Evolutionary conservation across 2,329 filamentous ascomycete species (phyloP).

Genomic region (Penicillium sp.): DNA sequence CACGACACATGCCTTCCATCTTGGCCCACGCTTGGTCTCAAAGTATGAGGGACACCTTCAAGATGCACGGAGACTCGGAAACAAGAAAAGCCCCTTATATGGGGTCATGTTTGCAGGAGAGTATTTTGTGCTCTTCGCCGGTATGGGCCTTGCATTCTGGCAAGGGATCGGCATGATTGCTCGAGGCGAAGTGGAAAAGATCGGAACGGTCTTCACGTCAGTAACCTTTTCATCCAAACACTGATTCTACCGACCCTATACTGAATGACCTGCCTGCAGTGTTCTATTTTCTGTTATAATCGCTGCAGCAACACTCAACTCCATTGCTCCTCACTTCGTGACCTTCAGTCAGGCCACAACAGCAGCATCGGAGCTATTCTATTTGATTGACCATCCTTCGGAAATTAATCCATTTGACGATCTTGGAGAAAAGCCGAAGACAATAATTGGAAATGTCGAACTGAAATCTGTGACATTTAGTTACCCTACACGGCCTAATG

Average conservation of each 20-base stretch:
- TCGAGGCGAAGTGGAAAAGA: constrained; percentile 30
- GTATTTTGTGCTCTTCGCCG: constrained; percentile 19
- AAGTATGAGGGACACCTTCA: constrained; percentile 26
- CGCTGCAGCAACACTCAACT: constrained; percentile 38
- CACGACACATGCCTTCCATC: constrained; percentile 28
- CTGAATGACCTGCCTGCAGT: constrained; percentile 10
- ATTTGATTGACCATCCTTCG: constrained; percentile 42
- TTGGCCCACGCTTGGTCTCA: constrained; percentile 18
- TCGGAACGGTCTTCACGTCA: constrained; percentile 33
- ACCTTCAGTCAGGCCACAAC: constrained; percentile 46
- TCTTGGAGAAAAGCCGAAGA: constrained; percentile 17
- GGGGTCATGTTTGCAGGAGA: constrained; percentile 23
- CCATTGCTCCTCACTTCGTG: constrained; percentile 42
- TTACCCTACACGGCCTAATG: constrained; percentile 46
- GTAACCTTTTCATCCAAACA: not conserved
- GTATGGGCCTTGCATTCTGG: constrained; percentile 37
- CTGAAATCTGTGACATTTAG: constrained; percentile 46
- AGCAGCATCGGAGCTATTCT: constrained; percentile 47
- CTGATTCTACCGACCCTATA: too few species aligned
- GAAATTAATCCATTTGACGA: constrained; percentile 38
- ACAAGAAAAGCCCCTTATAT: constrained; percentile 23
- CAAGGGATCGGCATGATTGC: constrained; percentile 35
- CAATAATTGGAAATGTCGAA: constrained; percentile 35
- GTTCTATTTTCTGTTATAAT: constrained; percentile 35
- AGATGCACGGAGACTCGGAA: constrained; percentile 13